Percentiles rank a stretch among this genome's conserved stretches.
phyloP scores from a whole-genome alignment of 164 flowering plant species.

The Liquidambar formosana region DNA sequence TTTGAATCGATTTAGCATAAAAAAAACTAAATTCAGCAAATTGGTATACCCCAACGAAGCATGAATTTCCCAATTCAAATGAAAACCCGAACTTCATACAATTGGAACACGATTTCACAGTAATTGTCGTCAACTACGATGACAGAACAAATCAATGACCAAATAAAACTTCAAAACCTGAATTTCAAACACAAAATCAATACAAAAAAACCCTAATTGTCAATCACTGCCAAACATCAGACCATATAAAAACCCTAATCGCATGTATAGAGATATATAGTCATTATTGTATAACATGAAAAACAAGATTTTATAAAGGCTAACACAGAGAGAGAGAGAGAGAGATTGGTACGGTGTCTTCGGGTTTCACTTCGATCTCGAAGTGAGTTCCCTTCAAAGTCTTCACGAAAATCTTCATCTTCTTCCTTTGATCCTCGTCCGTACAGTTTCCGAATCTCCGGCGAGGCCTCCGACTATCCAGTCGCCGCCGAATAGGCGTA shows the following conservation, averaged over 20 bases:
- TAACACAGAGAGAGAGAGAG: background rate
- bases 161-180: too few species aligned
- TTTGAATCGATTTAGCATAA: too few species aligned
- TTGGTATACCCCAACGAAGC: too few species aligned
- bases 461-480: too few species aligned
- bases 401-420: slow-evolving; percentile 55
- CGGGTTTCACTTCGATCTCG: slow-evolving; percentile 51
- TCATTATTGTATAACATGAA: background rate
- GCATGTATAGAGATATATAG: background rate
- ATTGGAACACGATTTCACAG: too few species aligned
- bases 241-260: background rate
- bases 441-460: background rate
- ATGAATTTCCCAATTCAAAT: too few species aligned
- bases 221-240: background rate
- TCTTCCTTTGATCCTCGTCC: slow-evolving; percentile 9
- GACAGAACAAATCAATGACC: too few species aligned
- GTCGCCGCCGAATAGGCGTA: too few species aligned
- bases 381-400: slow-evolving; percentile 51
- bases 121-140: too few species aligned
- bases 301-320: background rate
- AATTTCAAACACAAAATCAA: background rate
- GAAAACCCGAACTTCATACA: too few species aligned
- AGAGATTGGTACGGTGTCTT: slow-evolving; percentile 35
- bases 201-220: background rate
- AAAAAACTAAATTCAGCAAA: too few species aligned